These are phyloP conservation scores for Mycena sp. DNA, from an alignment of 1,284 basidiomycete genomes.

Conservation along the genomic window DNA sequence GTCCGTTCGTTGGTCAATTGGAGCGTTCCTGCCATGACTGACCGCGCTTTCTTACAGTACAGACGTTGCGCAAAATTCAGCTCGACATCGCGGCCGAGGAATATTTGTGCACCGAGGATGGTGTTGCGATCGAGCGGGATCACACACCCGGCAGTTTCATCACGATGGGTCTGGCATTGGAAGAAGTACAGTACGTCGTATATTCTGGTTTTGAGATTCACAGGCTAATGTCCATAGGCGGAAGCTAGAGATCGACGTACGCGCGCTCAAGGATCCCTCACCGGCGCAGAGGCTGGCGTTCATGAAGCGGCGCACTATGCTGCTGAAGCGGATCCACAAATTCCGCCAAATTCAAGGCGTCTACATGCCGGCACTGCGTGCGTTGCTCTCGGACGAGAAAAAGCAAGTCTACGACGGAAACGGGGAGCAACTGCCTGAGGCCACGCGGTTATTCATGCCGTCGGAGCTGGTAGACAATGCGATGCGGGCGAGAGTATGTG, in stretches of 20 bases:
- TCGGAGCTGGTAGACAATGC: neutral
- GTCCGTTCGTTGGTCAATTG: neutral
- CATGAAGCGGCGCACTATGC: conserved; percentile 7
- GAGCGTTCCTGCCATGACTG: neutral
- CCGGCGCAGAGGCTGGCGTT: neutral
- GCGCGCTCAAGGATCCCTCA: conserved; percentile 8
- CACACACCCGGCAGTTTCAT: neutral
- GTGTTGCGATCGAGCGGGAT: too few relatives aligned
- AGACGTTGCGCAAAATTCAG: too few relatives aligned
- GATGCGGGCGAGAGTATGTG: too few relatives aligned
- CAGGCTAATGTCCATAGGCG: neutral
- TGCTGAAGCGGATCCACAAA: conserved; percentile 17
- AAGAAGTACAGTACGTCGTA: conserved; percentile 18
- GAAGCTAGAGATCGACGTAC: conserved; percentile 5
- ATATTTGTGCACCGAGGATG: too few relatives aligned
- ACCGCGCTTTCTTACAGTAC: too few relatives aligned
- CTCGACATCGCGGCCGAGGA: too few relatives aligned
- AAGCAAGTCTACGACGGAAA: conserved; percentile 2
- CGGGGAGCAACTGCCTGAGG: conserved; percentile 4
- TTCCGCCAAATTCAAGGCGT: conserved; percentile 17
- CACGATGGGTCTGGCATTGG: conserved; percentile 1
- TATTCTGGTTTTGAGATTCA: neutral
- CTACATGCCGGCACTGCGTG: conserved; percentile 14
- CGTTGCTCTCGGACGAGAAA: neutral
- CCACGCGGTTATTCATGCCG: conserved; percentile 8